Base-by-base conservation (phyloP, 768 basidiomycete genomes). In the Auricularia sp. region DNA sequence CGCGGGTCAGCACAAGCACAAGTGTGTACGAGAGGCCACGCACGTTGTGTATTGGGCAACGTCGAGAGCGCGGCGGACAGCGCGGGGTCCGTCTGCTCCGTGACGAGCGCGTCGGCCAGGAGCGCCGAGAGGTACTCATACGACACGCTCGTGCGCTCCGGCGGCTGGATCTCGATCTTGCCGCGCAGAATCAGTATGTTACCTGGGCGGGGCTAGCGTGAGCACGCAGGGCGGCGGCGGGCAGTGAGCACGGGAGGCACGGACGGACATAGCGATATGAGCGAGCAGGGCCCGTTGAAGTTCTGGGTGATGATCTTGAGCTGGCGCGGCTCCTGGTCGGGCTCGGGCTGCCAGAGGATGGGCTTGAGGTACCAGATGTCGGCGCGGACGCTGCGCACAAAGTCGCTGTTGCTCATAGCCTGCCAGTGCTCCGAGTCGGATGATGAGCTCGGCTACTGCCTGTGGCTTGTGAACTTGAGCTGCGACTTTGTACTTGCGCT, bases 111-210 rank as follows among this genome's bases (percentile, higher is more conserved):
- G 69, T 93, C 92, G 39, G 85, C 94, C 24, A 97, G 82, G 62
- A 94, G 80, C 68, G 89, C 85, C 3, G 93, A 86, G 24, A 97
- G 84, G 65, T 89, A 86, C 66, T 91, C 89, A 75, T 95, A 97
- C 16, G 90, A 89, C 29, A 92, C 92, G 21, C 82, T 84, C 37
- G 75, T 79, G 34, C 90, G 87, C 61, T 83, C 79, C 24, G 73
- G 78, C 0, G 92, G 90, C 39, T 81, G 79, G 67, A 97, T 86
- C 63, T 82, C 75, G 67, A 96, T 91, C 69, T 89, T 81, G 62
- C 86, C 88, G n/a, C 93, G 84, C 2, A 97, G 79, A 66, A 96
- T 86, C 36, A 96, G 82, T 62, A 94, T 90, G 72, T 97, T 97
- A 76, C 91, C 91, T 90, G 71, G 13, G 59, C n/a, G 35, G 24